These are phyloP conservation scores for Chlorella sorokiniana DNA, from an alignment of 139 green algal genomes.

Conservation along the genomic window DNA sequence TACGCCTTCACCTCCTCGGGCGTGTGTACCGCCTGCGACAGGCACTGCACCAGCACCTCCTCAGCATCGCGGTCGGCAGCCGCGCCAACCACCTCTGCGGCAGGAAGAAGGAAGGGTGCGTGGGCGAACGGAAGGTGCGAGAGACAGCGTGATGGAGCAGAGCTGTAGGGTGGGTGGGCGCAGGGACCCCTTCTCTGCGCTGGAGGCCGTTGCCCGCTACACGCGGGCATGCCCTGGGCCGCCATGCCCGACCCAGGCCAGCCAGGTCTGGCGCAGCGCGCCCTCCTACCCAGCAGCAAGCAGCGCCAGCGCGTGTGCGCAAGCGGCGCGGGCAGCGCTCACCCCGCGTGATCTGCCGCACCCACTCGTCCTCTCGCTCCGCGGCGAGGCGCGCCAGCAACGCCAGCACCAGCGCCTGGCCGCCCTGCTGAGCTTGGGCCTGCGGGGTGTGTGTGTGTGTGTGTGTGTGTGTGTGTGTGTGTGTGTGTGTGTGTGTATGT, in stretches of 20 bases:
- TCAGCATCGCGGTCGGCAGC: not conserved
- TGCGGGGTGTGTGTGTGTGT: not conserved
- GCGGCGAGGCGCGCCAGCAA: not conserved
- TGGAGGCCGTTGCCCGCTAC: too few relatives aligned
- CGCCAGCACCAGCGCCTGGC: slow-evolving; percentile 4
- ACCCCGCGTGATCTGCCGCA: slow-evolving; percentile 21
- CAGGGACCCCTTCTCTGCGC: too few relatives aligned
- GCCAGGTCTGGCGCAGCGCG: too few relatives aligned
- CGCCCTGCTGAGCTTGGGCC: not conserved
- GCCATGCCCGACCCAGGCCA: too few relatives aligned
- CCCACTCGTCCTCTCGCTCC: slow-evolving; percentile 29
- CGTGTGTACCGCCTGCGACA: slow-evolving; percentile 13
- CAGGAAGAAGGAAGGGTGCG: not conserved
- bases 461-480: too few relatives aligned
- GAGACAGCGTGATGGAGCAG: not conserved
- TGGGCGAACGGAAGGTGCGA: not conserved
- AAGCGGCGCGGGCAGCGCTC: not conserved
- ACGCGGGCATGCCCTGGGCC: too few relatives aligned
- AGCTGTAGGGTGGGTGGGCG: too few relatives aligned
- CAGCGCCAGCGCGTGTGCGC: not conserved
- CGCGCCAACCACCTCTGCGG: slow-evolving; percentile 3
- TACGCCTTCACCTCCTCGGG: not conserved
- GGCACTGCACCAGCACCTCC: slow-evolving; percentile 16
- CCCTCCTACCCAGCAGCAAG: not conserved
- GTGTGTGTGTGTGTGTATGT: too few relatives aligned